phyloP scores from a whole-genome alignment of 2,329 filamentous ascomycete genomes.

The Aspergillus udagawae region DNA sequence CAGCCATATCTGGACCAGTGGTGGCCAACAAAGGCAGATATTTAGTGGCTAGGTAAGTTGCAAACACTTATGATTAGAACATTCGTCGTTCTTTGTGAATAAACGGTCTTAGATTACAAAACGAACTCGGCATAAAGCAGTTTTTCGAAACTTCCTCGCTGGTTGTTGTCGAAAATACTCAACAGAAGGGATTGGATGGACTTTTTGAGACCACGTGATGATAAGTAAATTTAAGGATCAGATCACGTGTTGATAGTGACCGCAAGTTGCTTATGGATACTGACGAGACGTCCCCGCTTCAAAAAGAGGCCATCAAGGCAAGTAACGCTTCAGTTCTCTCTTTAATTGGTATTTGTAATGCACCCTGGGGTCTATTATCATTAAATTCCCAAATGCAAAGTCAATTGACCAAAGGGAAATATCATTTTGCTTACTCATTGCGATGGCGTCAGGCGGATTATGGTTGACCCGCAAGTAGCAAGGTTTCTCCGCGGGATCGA shows the following conservation, averaged over 20 bases:
- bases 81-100: neutral
- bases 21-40: neutral
- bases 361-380: neutral
- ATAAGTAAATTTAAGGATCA: constrained; percentile 7
- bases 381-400: neutral
- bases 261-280: too few relatives aligned
- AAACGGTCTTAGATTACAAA: neutral
- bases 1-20: constrained; percentile 16
- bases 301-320: neutral
- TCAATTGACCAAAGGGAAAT: neutral
- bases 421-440: neutral
- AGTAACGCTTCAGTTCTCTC: too few relatives aligned
- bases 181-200: neutral
- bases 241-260: constrained; percentile 13
- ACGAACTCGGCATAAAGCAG: neutral
- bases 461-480: neutral
- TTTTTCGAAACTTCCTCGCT: neutral
- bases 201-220: constrained; percentile 14
- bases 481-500: neutral
- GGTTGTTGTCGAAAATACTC: neutral
- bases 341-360: neutral
- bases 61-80: neutral
- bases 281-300: neutral
- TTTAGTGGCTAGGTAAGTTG: neutral
- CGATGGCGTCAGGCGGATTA: neutral